phyloP scores from a whole-genome alignment of 1,284 basidiomycete genomes.

The Limonomyces culmigenus region DNA sequence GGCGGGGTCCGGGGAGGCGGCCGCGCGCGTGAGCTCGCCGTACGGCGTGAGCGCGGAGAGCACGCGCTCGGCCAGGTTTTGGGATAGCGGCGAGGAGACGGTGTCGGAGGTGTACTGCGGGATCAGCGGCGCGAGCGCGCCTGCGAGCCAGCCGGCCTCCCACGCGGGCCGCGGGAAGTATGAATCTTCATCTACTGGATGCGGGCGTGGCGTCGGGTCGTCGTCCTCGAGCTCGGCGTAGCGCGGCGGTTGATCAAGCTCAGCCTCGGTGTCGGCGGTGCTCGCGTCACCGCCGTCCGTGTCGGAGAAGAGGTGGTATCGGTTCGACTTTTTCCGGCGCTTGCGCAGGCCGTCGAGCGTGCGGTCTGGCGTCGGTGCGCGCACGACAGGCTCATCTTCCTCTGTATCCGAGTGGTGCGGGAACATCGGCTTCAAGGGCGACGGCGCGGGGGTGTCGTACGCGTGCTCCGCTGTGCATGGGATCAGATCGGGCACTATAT shows the following conservation, averaged over 20 bases:
- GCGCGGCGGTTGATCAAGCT: background rate
- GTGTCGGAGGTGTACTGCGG: background rate
- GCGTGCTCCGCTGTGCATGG: no score
- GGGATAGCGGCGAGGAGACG: background rate
- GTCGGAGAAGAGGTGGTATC: constrained; percentile 3
- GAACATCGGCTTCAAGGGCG: no score
- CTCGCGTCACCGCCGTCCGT: background rate
- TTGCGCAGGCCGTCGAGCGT: no score
- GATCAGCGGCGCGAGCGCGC: no score
- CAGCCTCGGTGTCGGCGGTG: background rate
- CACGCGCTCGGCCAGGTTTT: constrained; percentile 27
- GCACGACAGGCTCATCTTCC: no score
- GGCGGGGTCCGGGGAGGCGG: background rate
- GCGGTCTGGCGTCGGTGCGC: no score
- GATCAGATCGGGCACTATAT: no score
- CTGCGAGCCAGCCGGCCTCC: no score
- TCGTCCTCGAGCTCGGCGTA: background rate
- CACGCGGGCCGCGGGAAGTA: no score
- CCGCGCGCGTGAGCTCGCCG: background rate
- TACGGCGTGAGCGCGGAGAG: constrained; percentile 23
- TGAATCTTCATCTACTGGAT: background rate
- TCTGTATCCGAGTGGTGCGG: no score
- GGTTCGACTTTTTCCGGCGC: background rate
- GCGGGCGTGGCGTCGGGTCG: background rate
- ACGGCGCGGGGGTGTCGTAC: no score